Percentiles rank a stretch among this genome's conserved stretches.
These are phyloP conservation scores for Penstemon eatonii DNA, from an alignment of 257 asterid genomes.

Conservation along the genomic window DNA sequence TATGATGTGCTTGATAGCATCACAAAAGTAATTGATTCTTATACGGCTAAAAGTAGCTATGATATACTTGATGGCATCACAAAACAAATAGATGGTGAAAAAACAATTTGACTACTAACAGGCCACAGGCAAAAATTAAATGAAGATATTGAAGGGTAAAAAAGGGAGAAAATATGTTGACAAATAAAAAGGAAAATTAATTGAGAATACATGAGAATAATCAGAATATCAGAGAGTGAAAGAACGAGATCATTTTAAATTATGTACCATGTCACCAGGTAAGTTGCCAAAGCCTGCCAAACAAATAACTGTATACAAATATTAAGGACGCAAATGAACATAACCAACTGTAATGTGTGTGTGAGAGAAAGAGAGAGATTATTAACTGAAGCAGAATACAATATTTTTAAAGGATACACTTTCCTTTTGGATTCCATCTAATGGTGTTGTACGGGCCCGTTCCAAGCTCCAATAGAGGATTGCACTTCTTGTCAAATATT, in stretches of 20 bases:
- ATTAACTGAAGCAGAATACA: background rate
- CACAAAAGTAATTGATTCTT: background rate
- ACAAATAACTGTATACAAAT: constrained; percentile 65
- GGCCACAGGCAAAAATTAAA: background rate
- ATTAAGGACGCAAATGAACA: constrained; percentile 55
- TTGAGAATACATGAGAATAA: constrained; percentile 9
- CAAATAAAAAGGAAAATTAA: background rate
- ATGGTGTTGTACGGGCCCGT: constrained; percentile 89
- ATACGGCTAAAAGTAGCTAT: background rate
- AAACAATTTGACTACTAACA: background rate
- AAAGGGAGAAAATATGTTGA: background rate
- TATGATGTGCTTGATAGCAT: background rate
- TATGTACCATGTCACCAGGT: constrained; percentile 92
- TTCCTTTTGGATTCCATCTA: constrained; percentile 98
- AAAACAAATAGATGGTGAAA: background rate
- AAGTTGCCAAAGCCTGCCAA: constrained; percentile 98
- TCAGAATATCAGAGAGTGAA: constrained; percentile 11
- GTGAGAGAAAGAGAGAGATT: background rate
- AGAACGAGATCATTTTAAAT: constrained; percentile 25
- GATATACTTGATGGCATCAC: background rate
- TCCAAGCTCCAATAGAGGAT: constrained; percentile 92
- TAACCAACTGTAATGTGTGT: background rate
- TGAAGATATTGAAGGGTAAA: background rate
- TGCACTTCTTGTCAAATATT: constrained; percentile 88
- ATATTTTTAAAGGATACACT: constrained; percentile 73